Conservation (phyloP, 129 eudicot species). For the Silybum marianum region DNA sequence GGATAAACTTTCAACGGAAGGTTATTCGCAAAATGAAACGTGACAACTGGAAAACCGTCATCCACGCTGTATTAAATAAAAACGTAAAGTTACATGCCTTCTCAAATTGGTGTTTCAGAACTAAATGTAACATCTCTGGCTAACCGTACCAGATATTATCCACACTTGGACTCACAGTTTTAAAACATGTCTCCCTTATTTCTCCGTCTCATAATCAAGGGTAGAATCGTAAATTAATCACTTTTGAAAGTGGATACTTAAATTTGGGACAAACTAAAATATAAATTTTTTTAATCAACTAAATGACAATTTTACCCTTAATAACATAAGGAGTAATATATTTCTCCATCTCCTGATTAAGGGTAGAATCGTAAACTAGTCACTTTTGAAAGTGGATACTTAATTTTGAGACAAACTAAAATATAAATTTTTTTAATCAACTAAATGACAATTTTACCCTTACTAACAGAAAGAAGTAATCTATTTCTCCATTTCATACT, state of each 20-base stretch:
- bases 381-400: not conserved
- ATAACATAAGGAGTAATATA: not conserved
- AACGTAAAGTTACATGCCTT: not conserved
- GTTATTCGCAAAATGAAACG: conserved; percentile 61
- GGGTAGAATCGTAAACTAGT: not conserved
- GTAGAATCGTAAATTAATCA: too few relatives aligned
- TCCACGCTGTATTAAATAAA: conserved; percentile 61
- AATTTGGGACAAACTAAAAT: too few relatives aligned
- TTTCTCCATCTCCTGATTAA: not conserved
- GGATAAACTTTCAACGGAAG: conserved; percentile 63
- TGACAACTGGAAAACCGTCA: conserved; percentile 68
- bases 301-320: not conserved
- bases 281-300: not conserved
- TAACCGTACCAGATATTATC: too few relatives aligned
- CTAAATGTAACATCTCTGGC: too few relatives aligned
- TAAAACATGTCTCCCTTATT: too few relatives aligned
- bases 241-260: too few relatives aligned
- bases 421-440: not conserved
- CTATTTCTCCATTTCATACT: too few relatives aligned
- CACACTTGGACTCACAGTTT: too few relatives aligned
- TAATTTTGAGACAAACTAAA: not conserved
- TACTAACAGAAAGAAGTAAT: too few relatives aligned
- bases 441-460: not conserved
- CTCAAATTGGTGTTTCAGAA: not conserved
- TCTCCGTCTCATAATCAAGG: too few relatives aligned